phyloP scores from a whole-genome alignment of 805 yeast genomes.

The Suhomyces kilbournensis region DNA sequence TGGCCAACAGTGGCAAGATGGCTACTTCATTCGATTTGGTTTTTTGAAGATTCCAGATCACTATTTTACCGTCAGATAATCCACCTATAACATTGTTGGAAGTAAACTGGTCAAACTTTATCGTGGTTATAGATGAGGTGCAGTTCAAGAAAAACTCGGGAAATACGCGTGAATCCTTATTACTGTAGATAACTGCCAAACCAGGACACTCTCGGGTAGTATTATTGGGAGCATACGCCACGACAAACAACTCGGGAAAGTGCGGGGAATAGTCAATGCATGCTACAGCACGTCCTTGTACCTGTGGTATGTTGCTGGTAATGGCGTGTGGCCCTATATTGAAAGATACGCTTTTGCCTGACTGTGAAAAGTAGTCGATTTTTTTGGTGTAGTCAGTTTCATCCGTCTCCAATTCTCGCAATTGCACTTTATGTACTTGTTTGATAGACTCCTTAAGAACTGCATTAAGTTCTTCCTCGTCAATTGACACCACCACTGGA shows the following conservation, averaged over 20 bases:
- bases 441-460: conserved; percentile 22
- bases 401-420: conserved; percentile 1
- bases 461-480: conserved; percentile 18
- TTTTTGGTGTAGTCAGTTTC: conserved; percentile 6
- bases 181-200: conserved; percentile 11
- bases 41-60: conserved; percentile 46
- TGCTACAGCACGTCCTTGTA: neutral
- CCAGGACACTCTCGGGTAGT: conserved; percentile 5
- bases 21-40: conserved; percentile 9
- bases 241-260: conserved; percentile 12
- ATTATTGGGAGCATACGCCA: conserved; percentile 3
- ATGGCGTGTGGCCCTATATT: neutral
- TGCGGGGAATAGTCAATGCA: conserved; percentile 12
- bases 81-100: conserved; percentile 47
- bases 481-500: conserved; percentile 1
- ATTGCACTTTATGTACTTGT: conserved; percentile 18
- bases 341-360: neutral
- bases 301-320: neutral
- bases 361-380: conserved; percentile 4
- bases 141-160: conserved; percentile 43
- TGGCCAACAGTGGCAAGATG: conserved; percentile 19
- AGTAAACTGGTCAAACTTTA: conserved; percentile 39
- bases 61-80: conserved; percentile 47
- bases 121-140: conserved; percentile 35
- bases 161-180: conserved; percentile 3